Base-by-base conservation (phyloP, 2,329 filamentous ascomycete genomes). In the Cryphonectria radicalis region DNA sequence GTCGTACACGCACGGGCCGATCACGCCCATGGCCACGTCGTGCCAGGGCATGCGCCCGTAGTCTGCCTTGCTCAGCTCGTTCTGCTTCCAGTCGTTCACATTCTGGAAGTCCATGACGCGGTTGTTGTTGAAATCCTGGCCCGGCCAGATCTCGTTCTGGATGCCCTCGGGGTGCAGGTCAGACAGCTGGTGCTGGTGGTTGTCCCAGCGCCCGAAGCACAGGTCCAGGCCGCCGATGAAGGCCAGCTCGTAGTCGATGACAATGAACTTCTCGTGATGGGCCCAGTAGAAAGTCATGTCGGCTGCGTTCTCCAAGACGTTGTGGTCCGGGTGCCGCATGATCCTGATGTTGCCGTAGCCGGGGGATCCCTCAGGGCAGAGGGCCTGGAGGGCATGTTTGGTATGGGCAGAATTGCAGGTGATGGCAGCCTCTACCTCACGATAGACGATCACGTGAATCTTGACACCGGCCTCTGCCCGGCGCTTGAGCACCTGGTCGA, bases 271-370 rank as follows among this genome's bases (percentile, higher is more conserved):
- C 77, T 99, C 96, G 79, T 99, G 96, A 79, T 99, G 96, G 0
- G 96, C 96, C 90, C 95, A 98, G 83, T 97, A 98, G 78, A 98
- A 94, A 0, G 94, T 98, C 93, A 97, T 97, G 76, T 98, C 95
- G 42, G 93, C 93, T 2, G 92, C 93, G 77, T 98, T 98, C 77
- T 98, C 94, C 66, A 98, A 90, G 2, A 97, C 88, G 74, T 98
- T 98, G 82, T 98, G 95, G 80, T 98, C 95, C 0, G 95, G 95
- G 81, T 98, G 95, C 42, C 95, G 90, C 89, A 97, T 92, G 67
- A 97, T 86, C 50, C 86, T 88, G 78, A 99, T 98, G 79, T 98
- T 98, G 64, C 93, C 94, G 79, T 95, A 86, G 0, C 95, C 96
- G 0, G 91, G 92, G 0, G 87, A 87, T 10, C 94, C 95, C 78